Evolutionary conservation across 2,329 filamentous ascomycete genomes (phyloP), one percentile per base, ranked within the genome.

Genomic region (Diaporthe sp.): DNA sequence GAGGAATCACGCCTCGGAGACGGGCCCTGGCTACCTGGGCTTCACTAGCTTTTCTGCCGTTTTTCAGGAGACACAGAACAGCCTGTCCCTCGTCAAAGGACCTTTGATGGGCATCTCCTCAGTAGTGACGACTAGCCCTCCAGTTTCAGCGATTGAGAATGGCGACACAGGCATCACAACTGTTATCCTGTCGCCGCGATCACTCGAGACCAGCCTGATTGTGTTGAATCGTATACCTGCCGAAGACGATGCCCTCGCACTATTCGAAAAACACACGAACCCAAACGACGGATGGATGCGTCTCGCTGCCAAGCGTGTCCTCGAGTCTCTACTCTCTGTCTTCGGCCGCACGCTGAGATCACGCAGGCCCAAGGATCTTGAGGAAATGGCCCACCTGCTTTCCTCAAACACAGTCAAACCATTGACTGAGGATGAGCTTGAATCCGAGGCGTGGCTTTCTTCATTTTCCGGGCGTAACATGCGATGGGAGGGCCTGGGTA

Each of bases 401-500:
- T 85, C 81, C 70, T 73, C 77, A 32, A 87, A 87, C 58, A 86
- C 84, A 0, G 76, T 80, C 0, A 79, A 78, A 9, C 81, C 82
- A 0, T 79, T 86, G 13, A 76, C 75, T 0, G 84, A 86, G 19
- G 78, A 83, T 0, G 80, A 83, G 12, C 74, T 79, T 0, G 79
- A 82, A n/a, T 76, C 82, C 0, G 75, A 82, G 4, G 77, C 77
- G n/a, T 87, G 85, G 84, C 76, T 83, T 0, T 78, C 77, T 2
- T 83, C 86, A 47, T 85, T 87, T 63, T 80, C 79, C 0, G 85
- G 85, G 0, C 74, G 75, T 0, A 82, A 82, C 22, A 77, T 85
- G 27, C 81, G 86, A 1, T 88, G 86, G 86, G 86, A 88, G 70
- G 82, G 83, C 0, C 71, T 88, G 1, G 85, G 85, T 0, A 70